Evolutionary conservation across 306 rosid species (phyloP), one percentile per base, ranked within the genome.

Genomic region (Quercus glauca): DNA sequence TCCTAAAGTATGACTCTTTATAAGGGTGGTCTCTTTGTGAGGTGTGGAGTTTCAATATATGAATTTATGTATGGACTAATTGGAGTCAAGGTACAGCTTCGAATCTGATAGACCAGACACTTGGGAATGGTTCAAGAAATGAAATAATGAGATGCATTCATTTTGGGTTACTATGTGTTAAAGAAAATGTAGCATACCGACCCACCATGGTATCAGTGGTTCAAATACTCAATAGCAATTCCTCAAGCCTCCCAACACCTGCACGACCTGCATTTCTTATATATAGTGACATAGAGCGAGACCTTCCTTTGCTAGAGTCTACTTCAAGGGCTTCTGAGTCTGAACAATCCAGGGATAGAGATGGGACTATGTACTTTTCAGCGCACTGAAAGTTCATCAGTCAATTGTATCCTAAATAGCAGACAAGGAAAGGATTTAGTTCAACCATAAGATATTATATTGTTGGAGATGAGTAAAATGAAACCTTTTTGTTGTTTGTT

Each of bases 51-150:
- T 15, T 4, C 12, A 73, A 26, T 19, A 56, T 19, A 12, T 5
- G 20, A 55, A 19, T 10, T 45, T 11, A 45, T 25, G 26, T 10
- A n/a, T 76, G 73, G 79, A 76, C 45, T 45, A 60, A 43, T 43
- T 76, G 79, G 79, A 76, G 26, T 41, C 61, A 76, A 18, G 72
- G 72, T 18, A 76, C 5, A 20, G 21, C 41, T 31, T 41, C 45
- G 1, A 26, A 43, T 9, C 18, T 76, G 28, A 49, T 76, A 45
- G 73, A 76, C 61, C 41, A 58, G 1, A 64, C 60, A 29, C 63
- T 76, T 1, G 61, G 13, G 10, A 33, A 3, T 6, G 0, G 43
- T 61, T 25, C 11, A 5, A 45, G 26, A 20, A 49, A 19, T 12
- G 73, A 76, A 51, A 64, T 63, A 14, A 64, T 23, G 52, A 45